Evolutionary conservation across 805 yeast species (phyloP), one percentile per base, ranked within the genome.

Genomic region (Candida broadrunensis): DNA sequence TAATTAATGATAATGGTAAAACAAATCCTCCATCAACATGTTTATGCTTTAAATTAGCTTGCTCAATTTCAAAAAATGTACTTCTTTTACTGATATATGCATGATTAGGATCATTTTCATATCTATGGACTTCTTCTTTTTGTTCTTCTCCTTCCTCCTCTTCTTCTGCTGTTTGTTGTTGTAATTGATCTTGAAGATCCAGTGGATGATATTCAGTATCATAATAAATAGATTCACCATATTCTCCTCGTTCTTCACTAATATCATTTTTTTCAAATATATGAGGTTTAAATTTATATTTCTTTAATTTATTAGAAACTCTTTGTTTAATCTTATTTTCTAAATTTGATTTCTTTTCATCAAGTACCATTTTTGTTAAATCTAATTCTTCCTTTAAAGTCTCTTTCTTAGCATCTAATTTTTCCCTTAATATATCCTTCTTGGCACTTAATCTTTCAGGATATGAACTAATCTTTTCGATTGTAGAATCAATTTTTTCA

Each of bases 1-100:
- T 45, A 11, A 55, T 34, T 21, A 50, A 40, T 6, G 61, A 54
- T 20, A 54, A 44, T 9, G 63, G 64, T 11, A 56, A 33, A 8
- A 47, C 32, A 13, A 52, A 36, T 1, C 45, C 49, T 8, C 49
- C 55, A 13, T 43, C 44, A 3, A 38, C 32, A 17, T 25, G 15
- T 15, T 27, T 21, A 8, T 12, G 24, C 29, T 38, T 21, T 9
- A 30, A 30, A 12, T 16, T 20, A 20, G 4, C 17, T 14, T 33
- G 34, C 13, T 41, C 41, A 7, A 14, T 24, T 31, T 37, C 34
- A 15, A 37, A 24, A 13, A 29, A 29, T 5, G 32, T 29, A 29
- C 31, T 26, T 43, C 49, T 39, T 20, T 42, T 43, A 2, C 23
- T 34, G 6, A 46, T 17, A 5, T 31, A 18, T 18, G 37, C 43